Evolutionary conservation across 371 early-diverging fungal genomes (phyloP), one percentile per base, ranked within the genome.

Genomic region (Lichtheimia hyalospora): DNA sequence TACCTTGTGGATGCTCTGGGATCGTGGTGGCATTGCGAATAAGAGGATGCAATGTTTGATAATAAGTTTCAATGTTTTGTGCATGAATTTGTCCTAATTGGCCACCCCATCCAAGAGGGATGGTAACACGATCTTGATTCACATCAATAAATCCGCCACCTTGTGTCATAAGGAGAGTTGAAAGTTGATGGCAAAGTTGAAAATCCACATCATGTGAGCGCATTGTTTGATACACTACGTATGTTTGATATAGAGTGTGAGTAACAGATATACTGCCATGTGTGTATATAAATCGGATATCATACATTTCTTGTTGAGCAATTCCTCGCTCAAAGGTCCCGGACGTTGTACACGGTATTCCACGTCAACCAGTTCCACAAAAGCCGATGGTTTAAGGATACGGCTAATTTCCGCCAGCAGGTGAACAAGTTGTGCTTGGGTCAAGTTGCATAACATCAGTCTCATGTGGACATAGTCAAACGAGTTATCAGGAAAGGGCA

Each of bases 391-490:
- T 49, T 82, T 84, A 27, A 84, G 66, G 1, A 84, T 67, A 3
- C 85, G 71, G 25, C 61, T 56, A 15, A 83, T 66, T 67, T 82
- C 73, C n/a, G 41, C 18, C 21, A 71, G 18, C 16, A 77, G 34
- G 1, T 55, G 54, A 5, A 68, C 51, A 57, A 76, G 63, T 21
- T 82, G 63, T 15, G 70, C 64, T 0, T 66, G 66, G 5, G 81
- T 74, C 50, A 83, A 62, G 18, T 71, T 73, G 5, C 67, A 49
- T 1, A 82, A 53, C 60, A 84, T 73, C 51, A 69, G 51, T 25
- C 85, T 71, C 70, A 83, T 75, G 63, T 80, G 74, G 28, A 86
- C 65, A 59, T 72, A 86, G 57, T 86, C 86, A 62, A 86, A 82
- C 27, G 66, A 51, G 39, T 70, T 69, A 50, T 81, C 82, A 6